Evolutionary conservation across 768 basidiomycete species (phyloP), one percentile per base, ranked within the genome.

Genomic region (Royoungia palumana): DNA sequence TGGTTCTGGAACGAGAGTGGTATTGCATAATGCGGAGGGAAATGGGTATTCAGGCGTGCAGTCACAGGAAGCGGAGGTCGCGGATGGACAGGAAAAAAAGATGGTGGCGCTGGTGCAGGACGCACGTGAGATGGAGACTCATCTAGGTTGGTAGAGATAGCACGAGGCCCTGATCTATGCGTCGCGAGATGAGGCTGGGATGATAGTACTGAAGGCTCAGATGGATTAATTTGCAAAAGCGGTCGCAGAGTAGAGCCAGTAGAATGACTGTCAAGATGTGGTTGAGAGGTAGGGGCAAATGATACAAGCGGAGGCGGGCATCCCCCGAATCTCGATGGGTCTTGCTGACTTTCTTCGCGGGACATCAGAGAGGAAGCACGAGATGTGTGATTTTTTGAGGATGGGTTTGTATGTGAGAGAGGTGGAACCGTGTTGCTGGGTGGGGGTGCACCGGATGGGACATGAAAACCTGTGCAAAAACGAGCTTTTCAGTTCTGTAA

Each of bases 1-100:
- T 75, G 62, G 27, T 49, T 67, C 47, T 47, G 49, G 37, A 49
- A 49, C 6, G 21, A 39, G 45, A 69, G 65, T 20, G 71, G 66
- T 63, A 77, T 68, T 58, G 71, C 63, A 68, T 81, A 81, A 64
- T 72, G 77, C 46, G 73, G 72, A 22, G 69, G 59, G 50, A 73
- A 76, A 56, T 58, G 59, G 22, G 61, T 58, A 52, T 72, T 74
- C 6, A 59, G 53, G 17, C 63, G 49, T 11, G 66, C 46, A 9
- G 66, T 45, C 8, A 67, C 35, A 46, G 70, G 44, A 17, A 55
- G 58, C 35, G 57, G 47, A 19, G 55, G 50, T 4, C 46, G 40
- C 4, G 59, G 55, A 32, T 53, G 56, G 13, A 68, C 48, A 63
- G 68, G 48, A 53, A 60, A 56, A 35, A 54, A 14, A 22, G 64